Base-by-base conservation (phyloP, 2,329 filamentous ascomycete species). In the Sclerotinia minor region DNA sequence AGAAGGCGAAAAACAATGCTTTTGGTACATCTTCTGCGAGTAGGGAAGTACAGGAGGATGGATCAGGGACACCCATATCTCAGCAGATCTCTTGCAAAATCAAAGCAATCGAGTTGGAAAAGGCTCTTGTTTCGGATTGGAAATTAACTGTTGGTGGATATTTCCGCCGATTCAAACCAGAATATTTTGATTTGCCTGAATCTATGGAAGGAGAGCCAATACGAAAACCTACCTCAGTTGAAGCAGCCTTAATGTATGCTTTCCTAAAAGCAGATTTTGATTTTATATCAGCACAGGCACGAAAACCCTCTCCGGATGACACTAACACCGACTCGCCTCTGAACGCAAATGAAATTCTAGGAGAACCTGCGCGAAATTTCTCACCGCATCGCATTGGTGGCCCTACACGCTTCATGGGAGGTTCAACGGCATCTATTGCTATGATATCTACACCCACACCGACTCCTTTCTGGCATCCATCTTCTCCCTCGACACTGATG, bases 191-290 rank as follows among this genome's bases (percentile, higher is more conserved):
- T 66, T 71, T 83, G 8, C 73, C 78, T 32, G 74, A 76, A 55
- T 68, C 70, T n/a, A 71, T 77, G 38, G 73, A 76, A 6, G 75
- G 77, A 4, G 71, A 73, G 1, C 52, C 72, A 57, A 61, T 69
- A 21, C 69, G 74, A 5, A 74, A 76, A 19, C 78, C 83, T 19
- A 83, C 89, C 47, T 87, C 87, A 19, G 85, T 94, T 69, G 90
- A 94, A 76, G 87, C 91, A 0, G 87, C 96, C 47, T 83, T 99
- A 65, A 91, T 91, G 69, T 98, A 98, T 79, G 92, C 94, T 29
- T 99, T 99, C 75, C 83, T 99, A 60, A 91, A 92, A 73, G 93
- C 94, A 45, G 95, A 99, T 78, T 87, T 97, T 64, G 94, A 98
- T 79, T 99, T 99, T 75, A 89, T 98, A 66, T 87, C 90, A 7